Evolutionary conservation across 2,329 filamentous ascomycete genomes (phyloP).

Genomic region (Furcasterigmium furcatum): DNA sequence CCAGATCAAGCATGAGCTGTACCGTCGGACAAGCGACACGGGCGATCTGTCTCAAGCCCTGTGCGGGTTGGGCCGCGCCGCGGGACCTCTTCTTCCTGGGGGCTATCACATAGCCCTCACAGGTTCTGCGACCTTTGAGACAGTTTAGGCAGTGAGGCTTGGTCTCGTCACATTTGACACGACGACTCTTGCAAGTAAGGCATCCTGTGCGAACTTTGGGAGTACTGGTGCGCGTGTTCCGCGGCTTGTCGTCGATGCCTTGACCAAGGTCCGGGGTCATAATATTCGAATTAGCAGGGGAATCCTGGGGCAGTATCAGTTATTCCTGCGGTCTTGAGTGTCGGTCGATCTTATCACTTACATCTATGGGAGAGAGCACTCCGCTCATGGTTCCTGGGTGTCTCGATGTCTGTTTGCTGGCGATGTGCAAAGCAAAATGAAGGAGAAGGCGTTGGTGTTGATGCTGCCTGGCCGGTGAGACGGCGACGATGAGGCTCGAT

Average conservation of each 20-base stretch:
- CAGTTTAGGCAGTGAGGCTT: conserved; percentile 14
- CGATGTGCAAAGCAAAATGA: too few species aligned
- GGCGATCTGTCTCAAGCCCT: conserved; percentile 16
- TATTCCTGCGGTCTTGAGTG: too few species aligned
- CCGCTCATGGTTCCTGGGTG: too few species aligned
- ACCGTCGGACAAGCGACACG: conserved; percentile 2
- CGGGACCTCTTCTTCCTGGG: conserved; percentile 9
- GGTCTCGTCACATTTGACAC: conserved; percentile 14
- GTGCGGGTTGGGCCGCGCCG: conserved; percentile 13
- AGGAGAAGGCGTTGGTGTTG: too few species aligned
- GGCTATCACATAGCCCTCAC: conserved; percentile 10
- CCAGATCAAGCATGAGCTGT: conserved; percentile 11
- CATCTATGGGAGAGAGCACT: too few species aligned
- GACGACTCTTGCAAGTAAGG: conserved; percentile 14
- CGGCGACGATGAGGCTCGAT: too few species aligned
- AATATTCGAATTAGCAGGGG: too few species aligned
- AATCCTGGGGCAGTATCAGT: too few species aligned
- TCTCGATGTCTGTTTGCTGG: too few species aligned
- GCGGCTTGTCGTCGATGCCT: conserved; percentile 2
- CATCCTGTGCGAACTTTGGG: conserved; percentile 14
- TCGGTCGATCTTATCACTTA: too few species aligned
- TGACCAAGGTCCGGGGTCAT: too few species aligned
- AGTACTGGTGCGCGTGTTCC: conserved; percentile 10
- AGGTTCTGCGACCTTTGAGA: conserved; percentile 7
- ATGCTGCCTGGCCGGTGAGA: too few species aligned